Base-by-base conservation (phyloP, 2,329 filamentous ascomycete genomes). In the Trichophyton schoenleinii region DNA sequence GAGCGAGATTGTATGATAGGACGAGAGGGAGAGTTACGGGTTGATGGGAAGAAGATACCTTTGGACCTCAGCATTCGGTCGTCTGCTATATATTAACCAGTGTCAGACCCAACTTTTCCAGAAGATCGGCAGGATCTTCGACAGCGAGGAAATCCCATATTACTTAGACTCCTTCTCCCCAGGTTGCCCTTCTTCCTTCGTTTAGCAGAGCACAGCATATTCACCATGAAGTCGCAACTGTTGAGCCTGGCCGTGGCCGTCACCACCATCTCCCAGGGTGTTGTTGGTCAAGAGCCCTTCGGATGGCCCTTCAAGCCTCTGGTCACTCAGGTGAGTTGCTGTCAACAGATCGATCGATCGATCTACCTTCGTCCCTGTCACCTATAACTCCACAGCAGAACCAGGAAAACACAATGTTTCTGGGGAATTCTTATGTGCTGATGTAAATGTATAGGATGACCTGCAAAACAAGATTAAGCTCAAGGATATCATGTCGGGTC, bases 401-500 rank as follows among this genome's bases (percentile, higher is more conserved):
- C 11, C 36, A 41, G 15, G 8, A 22, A 46, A n/a, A 46, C 28
- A 31, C 28, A 31, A 31, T 7, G 6, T 31, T 31, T 6, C 42
- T 22, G 18, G 48, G 15, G 22, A 20, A 22, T 34, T 11, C 28
- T 31, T 31, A 28, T 11, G 42, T 59, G 38, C 61, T 65, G 42
- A 61, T 60, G n/a, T 53, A 55, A 7, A 13, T 60, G 18, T 52
- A 42, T 61, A 66, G 65, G 67, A 69, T 58, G 65, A 48, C 18
- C 61, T 69, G 41, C 57, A 65, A 53, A 55, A 59, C 25, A 63
- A 62, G 22, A 65, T 69, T 46, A 63, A 63, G 46, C 60, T 68
- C 9, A 63, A 66, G 36, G 65, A 68, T 22, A 61, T 69, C 42
- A 28, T 62, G 15, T 63, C 58, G 3, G 67, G 66, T 20, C 61